Evolutionary conservation across 2,329 filamentous ascomycete genomes (phyloP), one percentile per base, ranked within the genome.

Genomic region (Cordyceps militaris): DNA sequence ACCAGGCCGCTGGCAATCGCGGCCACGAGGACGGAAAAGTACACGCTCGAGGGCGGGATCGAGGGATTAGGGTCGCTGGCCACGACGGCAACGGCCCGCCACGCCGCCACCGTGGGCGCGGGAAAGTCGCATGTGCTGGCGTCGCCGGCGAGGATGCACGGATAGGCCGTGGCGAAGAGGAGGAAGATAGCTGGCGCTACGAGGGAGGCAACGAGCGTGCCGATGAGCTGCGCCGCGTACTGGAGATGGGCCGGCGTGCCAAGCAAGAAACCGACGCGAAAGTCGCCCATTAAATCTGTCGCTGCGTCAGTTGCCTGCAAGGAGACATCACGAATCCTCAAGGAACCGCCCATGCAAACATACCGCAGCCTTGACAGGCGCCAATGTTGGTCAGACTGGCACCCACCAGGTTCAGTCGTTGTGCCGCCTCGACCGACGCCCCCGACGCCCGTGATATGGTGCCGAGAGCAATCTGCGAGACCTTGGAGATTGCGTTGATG

Each of bases 331-430:
- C 7, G 21, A 24, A 30, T 3, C 8, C 3, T 38, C 16, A 30
- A 8, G 9, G 14, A 28, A 26, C 23, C 16, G 13, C 5, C n/a
- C 5, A 6, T 6, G 16, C 2, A 34, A 32, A 28, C 56, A 4
- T 51, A 55, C 57, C 57, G 5, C 49, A 53, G 10, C 40, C 50
- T 42, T 59, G 57, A 24, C 57, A 48, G 21, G 57, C 57, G 5
- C 50, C 50, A 19, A 59, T 48, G 26, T 59, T 59, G 21, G 57
- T 59, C 14, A 59, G 42, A 21, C 57, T 55, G 14, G 57, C 57
- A 26, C 57, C 57, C 4, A 59, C 42, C 8, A 59, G 34, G 19
- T 59, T 59, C 7, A 59, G 57, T n/a, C 57, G 38, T n/a, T 59
- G 57, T 3, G 49, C 49, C 7, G 49, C 49, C 40, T 53, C 51